Evolutionary conservation across 345 rosid species (phyloP).

Genomic region (Moricandia arvensis): DNA sequence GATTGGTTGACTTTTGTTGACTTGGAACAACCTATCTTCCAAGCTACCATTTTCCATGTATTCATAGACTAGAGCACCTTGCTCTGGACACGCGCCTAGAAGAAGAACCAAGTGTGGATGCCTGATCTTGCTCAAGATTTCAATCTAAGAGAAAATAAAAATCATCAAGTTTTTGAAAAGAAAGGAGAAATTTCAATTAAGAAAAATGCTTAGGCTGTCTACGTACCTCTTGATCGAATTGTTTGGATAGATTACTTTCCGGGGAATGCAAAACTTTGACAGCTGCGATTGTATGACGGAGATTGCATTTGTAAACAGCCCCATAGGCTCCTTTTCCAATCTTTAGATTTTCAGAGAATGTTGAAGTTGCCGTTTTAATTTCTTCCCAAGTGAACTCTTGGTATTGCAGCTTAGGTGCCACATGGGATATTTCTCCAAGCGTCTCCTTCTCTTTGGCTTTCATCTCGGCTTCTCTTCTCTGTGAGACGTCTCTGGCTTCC

Average conservation of each 20-base stretch:
- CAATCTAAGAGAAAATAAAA: slow-evolving; percentile 49
- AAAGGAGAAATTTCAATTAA: neutral
- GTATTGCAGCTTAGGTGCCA: slow-evolving; percentile 32
- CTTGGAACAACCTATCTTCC: slow-evolving; percentile 58
- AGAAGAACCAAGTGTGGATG: slow-evolving; percentile 93
- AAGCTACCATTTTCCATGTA: slow-evolving; percentile 88
- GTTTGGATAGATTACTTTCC: too few relatives aligned
- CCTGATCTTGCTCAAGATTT: slow-evolving; percentile 73
- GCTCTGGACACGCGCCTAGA: slow-evolving; percentile 82
- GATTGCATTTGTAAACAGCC: neutral
- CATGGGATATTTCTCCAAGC: slow-evolving; percentile 34
- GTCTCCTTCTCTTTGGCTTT: slow-evolving; percentile 54
- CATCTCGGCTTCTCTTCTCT: slow-evolving; percentile 40
- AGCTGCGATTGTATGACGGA: slow-evolving; percentile 37
- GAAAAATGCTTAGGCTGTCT: neutral
- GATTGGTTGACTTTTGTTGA: slow-evolving; percentile 51
- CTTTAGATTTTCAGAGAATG: slow-evolving; percentile 39
- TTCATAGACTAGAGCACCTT: slow-evolving; percentile 74
- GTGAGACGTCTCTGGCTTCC: slow-evolving; percentile 58
- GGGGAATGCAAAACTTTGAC: slow-evolving; percentile 24
- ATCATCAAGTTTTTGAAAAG: neutral
- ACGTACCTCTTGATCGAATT: neutral
- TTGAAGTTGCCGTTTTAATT: slow-evolving; percentile 35
- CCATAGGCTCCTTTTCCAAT: slow-evolving; percentile 42
- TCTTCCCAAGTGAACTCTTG: slow-evolving; percentile 43